These are phyloP conservation scores for Solanum bulbocastanum DNA, from an alignment of 257 asterid genomes.

Conservation along the genomic window DNA sequence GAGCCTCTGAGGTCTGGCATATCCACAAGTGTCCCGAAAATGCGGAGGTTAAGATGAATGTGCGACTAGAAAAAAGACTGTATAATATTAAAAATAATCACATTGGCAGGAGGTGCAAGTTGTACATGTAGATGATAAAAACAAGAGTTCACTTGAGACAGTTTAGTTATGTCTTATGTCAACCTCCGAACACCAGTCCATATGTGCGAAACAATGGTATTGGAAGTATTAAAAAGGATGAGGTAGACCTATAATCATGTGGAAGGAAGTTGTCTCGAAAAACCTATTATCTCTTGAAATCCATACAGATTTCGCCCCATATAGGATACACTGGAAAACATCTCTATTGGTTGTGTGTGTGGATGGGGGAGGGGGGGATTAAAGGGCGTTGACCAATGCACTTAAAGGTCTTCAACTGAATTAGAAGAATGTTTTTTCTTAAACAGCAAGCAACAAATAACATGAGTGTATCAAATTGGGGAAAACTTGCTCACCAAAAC, in stretches of 20 bases:
- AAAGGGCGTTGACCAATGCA: neutral
- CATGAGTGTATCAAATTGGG: neutral
- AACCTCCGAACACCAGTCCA: neutral
- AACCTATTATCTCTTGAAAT: neutral
- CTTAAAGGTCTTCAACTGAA: neutral
- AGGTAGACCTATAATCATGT: neutral
- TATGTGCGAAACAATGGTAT: neutral
- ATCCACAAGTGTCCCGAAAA: neutral
- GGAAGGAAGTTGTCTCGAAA: neutral
- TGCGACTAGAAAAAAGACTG: neutral
- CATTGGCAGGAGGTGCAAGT: neutral
- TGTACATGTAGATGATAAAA: neutral
- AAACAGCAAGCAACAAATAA: neutral
- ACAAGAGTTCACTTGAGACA: neutral
- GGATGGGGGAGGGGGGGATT: neutral
- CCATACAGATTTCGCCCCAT: neutral
- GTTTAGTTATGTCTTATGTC: neutral
- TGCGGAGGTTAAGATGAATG: neutral
- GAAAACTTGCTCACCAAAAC: constrained; percentile 59
- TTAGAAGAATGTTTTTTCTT: neutral
- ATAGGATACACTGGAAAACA: neutral
- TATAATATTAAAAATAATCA: neutral
- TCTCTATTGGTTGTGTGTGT: neutral
- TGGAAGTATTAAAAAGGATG: neutral
- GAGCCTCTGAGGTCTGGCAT: neutral